Evolutionary conservation across 495 filamentous ascomycete genomes (phyloP).

Genomic region (Penicillium chermesinum): DNA sequence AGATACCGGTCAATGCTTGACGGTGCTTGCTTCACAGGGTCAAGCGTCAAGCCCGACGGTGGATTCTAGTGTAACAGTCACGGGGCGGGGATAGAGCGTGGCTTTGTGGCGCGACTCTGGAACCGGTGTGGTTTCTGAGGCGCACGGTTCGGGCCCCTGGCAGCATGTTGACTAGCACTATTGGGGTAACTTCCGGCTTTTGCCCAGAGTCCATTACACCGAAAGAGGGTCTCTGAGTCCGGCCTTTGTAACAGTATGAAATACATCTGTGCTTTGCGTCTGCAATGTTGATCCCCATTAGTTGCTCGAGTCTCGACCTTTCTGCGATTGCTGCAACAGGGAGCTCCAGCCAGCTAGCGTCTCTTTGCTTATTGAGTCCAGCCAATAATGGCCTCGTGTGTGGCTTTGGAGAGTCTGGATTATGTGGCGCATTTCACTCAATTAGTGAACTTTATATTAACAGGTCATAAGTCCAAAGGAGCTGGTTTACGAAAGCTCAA

Average conservation of each 20-base stretch:
- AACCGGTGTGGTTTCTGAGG: too few relatives aligned
- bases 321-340: background rate
- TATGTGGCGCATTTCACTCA: background rate
- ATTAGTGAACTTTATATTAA: too few relatives aligned
- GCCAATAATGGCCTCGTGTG: background rate
- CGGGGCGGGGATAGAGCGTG: too few relatives aligned
- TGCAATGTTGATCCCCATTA: background rate
- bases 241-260: background rate
- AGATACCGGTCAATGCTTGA: background rate
- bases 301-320: background rate
- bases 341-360: too few relatives aligned
- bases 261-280: background rate
- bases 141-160: background rate
- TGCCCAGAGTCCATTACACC: background rate
- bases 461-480: too few relatives aligned
- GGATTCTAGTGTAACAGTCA: too few relatives aligned
- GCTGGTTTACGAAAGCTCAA: conserved; percentile 3
- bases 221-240: background rate
- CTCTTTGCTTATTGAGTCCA: background rate
- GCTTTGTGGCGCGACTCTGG: background rate
- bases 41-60: too few relatives aligned
- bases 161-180: background rate
- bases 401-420: background rate
- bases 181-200: background rate
- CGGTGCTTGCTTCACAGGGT: too few relatives aligned